phyloP scores from a whole-genome alignment of 108 stramenopile species.

The Cyclostephanos invisitatus region DNA sequence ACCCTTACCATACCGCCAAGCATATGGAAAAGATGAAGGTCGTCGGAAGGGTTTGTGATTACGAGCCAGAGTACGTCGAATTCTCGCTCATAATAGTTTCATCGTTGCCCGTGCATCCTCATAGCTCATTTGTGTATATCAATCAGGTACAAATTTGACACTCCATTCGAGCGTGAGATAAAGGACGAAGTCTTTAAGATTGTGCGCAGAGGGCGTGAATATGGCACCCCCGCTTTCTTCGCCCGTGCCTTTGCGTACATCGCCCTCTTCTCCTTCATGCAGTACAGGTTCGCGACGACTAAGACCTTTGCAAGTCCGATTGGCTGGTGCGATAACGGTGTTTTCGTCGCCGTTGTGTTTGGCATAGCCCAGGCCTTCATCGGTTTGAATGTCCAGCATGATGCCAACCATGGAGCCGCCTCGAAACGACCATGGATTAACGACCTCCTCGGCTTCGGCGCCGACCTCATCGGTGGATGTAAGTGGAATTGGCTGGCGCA shows the following conservation, averaged over 20 bases:
- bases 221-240: constrained; percentile 80
- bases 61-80: constrained; percentile 66
- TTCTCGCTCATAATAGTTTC: constrained; percentile 1
- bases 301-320: constrained; percentile 21
- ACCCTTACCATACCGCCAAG: constrained; percentile 86
- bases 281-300: constrained; percentile 58
- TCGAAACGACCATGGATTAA: constrained; percentile 81
- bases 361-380: constrained; percentile 81
- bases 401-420: constrained; percentile 94
- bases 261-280: constrained; percentile 64
- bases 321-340: constrained; percentile 31
- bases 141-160: constrained; percentile 81
- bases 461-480: constrained; percentile 86
- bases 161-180: constrained; percentile 84
- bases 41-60: constrained; percentile 70
- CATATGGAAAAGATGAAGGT: constrained; percentile 88
- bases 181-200: constrained; percentile 90
- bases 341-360: constrained; percentile 66
- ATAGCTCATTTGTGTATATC: neutral
- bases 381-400: constrained; percentile 94
- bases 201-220: constrained; percentile 83
- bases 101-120: neutral
- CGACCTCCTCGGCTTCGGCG: constrained; percentile 83
- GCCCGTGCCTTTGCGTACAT: constrained; percentile 72
- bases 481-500: constrained; percentile 92